Conservation (phyloP, 2,329 filamentous ascomycete species). For the Botrytis galanthina region DNA sequence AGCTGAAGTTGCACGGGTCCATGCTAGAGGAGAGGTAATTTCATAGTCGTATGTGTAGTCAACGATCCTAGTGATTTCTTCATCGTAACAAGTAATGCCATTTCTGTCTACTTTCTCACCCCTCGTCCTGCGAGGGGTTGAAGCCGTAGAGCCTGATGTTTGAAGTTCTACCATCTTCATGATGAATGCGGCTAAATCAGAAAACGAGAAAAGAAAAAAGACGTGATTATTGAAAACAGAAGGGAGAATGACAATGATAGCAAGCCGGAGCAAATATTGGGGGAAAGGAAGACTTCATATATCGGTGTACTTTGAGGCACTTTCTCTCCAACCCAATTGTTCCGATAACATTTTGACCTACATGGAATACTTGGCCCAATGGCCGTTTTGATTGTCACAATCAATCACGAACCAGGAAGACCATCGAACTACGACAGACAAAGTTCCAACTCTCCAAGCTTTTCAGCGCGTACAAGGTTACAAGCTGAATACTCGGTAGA, state of each 20-base stretch:
- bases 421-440: neutral
- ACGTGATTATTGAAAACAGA: neutral
- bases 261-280: neutral
- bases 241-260: neutral
- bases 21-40: slow-evolving; percentile 21
- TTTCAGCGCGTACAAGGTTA: neutral
- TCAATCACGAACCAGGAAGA: neutral
- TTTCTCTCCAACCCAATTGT: neutral
- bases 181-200: neutral
- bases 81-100: slow-evolving; percentile 22
- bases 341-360: neutral
- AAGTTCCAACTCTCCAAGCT: neutral
- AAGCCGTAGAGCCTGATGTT: neutral
- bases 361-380: slow-evolving; percentile 13
- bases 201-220: neutral
- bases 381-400: neutral
- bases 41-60: slow-evolving; percentile 29
- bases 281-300: neutral
- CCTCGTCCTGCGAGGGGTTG: slow-evolving; percentile 3
- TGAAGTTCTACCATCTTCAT: slow-evolving; percentile 20
- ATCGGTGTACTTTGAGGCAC: neutral
- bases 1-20: slow-evolving; percentile 22
- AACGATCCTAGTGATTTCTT: slow-evolving; percentile 26
- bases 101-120: slow-evolving; percentile 5
- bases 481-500: neutral